Conservation (phyloP, 805 yeast genomes). For the Teunomyces gatunensis region DNA sequence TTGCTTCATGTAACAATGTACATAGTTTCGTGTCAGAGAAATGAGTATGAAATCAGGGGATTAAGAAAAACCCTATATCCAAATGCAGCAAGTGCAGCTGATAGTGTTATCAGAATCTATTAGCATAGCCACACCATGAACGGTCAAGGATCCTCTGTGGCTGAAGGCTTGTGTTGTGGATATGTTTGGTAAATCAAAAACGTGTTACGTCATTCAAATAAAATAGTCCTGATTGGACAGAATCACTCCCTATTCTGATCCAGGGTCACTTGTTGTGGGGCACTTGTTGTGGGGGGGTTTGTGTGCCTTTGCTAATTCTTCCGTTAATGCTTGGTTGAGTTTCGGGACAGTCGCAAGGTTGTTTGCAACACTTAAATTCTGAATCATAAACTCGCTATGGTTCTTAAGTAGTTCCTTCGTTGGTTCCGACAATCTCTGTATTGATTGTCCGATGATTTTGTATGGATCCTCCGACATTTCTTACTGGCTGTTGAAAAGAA, state of each 20-base stretch:
- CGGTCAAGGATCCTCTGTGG: neutral
- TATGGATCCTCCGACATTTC: conserved; percentile 22
- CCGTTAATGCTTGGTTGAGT: conserved; percentile 1
- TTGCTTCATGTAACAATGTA: too few species aligned
- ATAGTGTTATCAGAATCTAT: neutral
- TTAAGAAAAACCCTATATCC: neutral
- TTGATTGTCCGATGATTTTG: conserved; percentile 17
- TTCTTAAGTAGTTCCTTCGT: conserved; percentile 20
- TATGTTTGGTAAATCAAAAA: too few species aligned
- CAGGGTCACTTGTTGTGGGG: too few species aligned
- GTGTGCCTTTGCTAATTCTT: neutral
- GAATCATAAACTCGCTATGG: conserved; percentile 31
- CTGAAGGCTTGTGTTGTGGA: neutral
- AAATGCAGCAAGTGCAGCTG: neutral
- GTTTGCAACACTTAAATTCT: conserved; percentile 24
- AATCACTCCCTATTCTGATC: too few species aligned
- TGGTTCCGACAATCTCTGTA: conserved; percentile 25
- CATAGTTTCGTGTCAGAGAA: too few species aligned
- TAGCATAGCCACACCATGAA: neutral
- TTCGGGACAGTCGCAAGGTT: conserved; percentile 18
- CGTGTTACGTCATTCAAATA: too few species aligned
- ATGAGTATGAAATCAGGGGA: neutral
- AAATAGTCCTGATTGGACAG: too few species aligned
- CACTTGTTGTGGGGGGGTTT: neutral
- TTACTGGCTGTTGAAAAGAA: too few species aligned